Evolutionary conservation across 2,329 filamentous ascomycete genomes (phyloP).

Genomic region (Myriosclerotinia duriaeana): DNA sequence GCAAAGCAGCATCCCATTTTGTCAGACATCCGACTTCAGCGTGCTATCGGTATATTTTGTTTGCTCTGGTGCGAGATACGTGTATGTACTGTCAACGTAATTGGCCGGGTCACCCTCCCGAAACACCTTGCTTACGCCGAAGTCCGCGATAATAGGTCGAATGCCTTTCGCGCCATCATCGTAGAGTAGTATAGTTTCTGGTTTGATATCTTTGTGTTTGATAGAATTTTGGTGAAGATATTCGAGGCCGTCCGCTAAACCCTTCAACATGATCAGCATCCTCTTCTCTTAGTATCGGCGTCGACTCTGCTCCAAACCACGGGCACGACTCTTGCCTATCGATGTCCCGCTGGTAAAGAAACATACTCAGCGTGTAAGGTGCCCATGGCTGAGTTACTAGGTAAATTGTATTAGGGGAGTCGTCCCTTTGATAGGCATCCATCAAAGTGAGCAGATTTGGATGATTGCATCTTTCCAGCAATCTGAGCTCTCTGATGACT

Average conservation of each 20-base stretch:
- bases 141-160: neutral
- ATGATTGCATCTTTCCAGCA: neutral
- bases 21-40: neutral
- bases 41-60: neutral
- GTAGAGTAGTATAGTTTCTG: neutral
- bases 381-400: neutral
- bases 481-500: neutral
- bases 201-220: neutral
- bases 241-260: neutral
- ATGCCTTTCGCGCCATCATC: neutral
- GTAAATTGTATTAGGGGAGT: neutral
- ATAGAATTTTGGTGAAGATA: neutral
- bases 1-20: neutral
- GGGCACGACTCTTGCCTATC: neutral
- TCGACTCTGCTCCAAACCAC: neutral
- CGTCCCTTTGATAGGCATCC: neutral
- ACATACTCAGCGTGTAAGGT: neutral
- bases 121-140: neutral
- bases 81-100: neutral
- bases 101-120: neutral
- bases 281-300: neutral
- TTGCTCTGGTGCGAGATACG: neutral
- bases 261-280: neutral
- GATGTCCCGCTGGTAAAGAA: neutral
- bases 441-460: neutral